Percentiles rank a stretch among this genome's conserved stretches.
These are phyloP conservation scores for Trypanosoma conorhini DNA, from an alignment of 208 protist genomes.

Conservation along the genomic window DNA sequence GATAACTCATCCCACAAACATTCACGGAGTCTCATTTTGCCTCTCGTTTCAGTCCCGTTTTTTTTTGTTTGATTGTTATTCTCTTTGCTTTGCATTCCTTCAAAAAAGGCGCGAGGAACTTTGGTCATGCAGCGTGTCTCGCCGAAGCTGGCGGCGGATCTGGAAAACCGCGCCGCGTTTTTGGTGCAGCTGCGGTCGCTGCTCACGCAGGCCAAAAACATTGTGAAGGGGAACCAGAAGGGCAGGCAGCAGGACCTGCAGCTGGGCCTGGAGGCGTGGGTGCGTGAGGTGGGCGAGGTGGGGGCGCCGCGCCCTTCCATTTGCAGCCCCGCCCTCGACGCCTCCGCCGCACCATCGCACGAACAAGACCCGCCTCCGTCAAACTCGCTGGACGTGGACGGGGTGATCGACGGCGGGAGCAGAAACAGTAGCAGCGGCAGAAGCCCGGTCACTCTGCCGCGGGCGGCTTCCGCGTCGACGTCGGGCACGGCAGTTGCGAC, in stretches of 20 bases:
- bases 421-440: neutral
- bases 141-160: conserved; percentile 37
- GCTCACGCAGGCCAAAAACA: conserved; percentile 56
- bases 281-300: conserved; percentile 33
- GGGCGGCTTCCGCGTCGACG: neutral
- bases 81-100: conserved; percentile 22
- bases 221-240: conserved; percentile 46
- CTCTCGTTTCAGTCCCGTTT: neutral
- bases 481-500: neutral
- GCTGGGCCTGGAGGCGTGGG: conserved; percentile 50
- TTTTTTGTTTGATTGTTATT: conserved; percentile 2
- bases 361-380: conserved; percentile 8
- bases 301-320: conserved; percentile 37
- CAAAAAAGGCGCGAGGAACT: conserved; percentile 9
- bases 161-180: conserved; percentile 78
- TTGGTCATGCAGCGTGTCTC: conserved; percentile 23
- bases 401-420: neutral
- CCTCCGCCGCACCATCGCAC: conserved; percentile 5
- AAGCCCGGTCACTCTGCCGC: neutral
- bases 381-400: neutral
- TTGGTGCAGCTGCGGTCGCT: conserved; percentile 74
- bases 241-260: conserved; percentile 52
- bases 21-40: neutral
- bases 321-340: neutral
- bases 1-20: too few species aligned